Evolutionary conservation across 257 asterid species (phyloP).

Genomic region (Apocynum venetum): DNA sequence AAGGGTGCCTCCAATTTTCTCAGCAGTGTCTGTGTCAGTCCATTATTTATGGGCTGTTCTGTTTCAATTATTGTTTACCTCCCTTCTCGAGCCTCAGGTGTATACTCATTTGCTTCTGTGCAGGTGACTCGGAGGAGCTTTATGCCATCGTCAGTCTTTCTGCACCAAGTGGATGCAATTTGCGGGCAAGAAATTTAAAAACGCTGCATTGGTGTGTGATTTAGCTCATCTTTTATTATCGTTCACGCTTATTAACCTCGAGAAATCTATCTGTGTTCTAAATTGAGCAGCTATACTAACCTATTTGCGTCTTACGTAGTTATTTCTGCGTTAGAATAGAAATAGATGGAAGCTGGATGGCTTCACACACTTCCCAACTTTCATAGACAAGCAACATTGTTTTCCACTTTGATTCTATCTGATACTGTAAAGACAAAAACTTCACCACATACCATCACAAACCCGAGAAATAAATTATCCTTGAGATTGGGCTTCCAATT

Average conservation of each 20-base stretch:
- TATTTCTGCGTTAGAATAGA: background rate
- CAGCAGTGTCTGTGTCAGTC: background rate
- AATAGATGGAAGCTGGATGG: conserved; percentile 42
- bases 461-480: conserved; percentile 22
- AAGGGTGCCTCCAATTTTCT: background rate
- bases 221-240: background rate
- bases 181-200: background rate
- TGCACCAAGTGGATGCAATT: background rate
- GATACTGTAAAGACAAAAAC: conserved; percentile 16
- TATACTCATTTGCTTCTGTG: background rate
- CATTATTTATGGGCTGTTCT: background rate
- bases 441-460: conserved; percentile 18
- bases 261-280: background rate
- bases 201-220: background rate
- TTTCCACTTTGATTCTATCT: conserved; percentile 19
- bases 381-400: conserved; percentile 32
- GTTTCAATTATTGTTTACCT: background rate
- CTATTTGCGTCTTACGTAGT: background rate
- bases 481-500: conserved; percentile 26
- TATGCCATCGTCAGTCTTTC: background rate
- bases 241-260: background rate
- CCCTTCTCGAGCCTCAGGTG: conserved; percentile 1
- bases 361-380: conserved; percentile 34
- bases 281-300: background rate
- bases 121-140: background rate